phyloP scores from a whole-genome alignment of 2,329 filamentous ascomycete genomes.

The Fusarium sacchari region DNA sequence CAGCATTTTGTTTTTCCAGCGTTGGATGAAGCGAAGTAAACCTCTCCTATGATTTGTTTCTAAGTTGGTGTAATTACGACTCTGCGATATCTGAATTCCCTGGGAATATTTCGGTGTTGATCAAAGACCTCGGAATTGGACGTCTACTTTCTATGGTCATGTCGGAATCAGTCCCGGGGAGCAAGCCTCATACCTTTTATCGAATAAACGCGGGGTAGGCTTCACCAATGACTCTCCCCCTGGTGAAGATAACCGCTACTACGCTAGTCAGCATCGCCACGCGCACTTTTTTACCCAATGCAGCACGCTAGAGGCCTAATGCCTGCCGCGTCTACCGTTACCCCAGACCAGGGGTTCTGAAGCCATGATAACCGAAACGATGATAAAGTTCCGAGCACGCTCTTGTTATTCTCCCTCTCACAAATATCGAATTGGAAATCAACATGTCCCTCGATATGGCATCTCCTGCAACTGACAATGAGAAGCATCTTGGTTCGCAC shows the following conservation, averaged over 20 bases:
- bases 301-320: not conserved
- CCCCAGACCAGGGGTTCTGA: not conserved
- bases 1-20: fast-evolving
- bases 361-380: not conserved
- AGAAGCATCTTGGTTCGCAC: not conserved
- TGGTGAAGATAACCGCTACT: not conserved
- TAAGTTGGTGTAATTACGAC: not conserved
- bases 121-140: not conserved
- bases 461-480: not conserved
- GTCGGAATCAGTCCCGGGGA: not conserved
- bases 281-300: conserved; percentile 15
- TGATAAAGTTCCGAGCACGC: not conserved
- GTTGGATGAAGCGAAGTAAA: not conserved
- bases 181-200: not conserved
- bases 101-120: not conserved
- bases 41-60: not conserved
- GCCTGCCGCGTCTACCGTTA: not conserved
- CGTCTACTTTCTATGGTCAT: not conserved
- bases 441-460: not conserved
- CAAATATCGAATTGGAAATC: not conserved
- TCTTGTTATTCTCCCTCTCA: not conserved
- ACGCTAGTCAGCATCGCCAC: not conserved
- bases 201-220: not conserved
- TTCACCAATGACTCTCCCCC: not conserved
- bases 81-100: not conserved